Evolutionary conservation across 345 rosid genomes (phyloP).

Genomic region (Aquilaria malaccensis): DNA sequence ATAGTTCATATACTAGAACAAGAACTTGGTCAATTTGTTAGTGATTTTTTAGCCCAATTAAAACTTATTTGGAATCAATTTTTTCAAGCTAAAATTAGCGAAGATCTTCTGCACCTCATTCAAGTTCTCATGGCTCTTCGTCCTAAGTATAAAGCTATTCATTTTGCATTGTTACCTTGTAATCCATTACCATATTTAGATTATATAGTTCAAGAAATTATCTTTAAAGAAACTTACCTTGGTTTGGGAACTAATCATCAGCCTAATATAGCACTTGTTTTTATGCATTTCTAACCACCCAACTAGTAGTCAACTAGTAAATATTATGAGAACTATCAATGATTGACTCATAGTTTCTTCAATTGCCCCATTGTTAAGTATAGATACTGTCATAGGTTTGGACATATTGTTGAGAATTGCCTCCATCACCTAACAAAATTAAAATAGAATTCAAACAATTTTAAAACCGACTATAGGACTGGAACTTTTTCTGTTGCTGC

Average conservation of each 20-base stretch:
- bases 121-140: neutral
- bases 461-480: neutral
- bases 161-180: neutral
- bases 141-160: neutral
- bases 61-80: neutral
- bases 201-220: neutral
- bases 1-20: neutral
- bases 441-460: neutral
- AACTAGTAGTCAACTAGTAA: neutral
- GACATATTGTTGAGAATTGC: neutral
- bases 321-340: neutral
- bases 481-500: neutral
- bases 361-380: neutral
- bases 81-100: too few species aligned
- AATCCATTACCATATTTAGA: neutral
- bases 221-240: neutral
- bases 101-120: neutral
- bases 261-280: neutral
- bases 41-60: neutral
- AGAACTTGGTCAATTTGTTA: neutral
- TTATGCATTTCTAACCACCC: neutral
- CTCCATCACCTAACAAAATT: neutral
- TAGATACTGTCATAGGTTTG: neutral
- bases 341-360: neutral
- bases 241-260: neutral